Conservation (phyloP, 371 early-diverging fungal species). For the Mucor sp. region DNA sequence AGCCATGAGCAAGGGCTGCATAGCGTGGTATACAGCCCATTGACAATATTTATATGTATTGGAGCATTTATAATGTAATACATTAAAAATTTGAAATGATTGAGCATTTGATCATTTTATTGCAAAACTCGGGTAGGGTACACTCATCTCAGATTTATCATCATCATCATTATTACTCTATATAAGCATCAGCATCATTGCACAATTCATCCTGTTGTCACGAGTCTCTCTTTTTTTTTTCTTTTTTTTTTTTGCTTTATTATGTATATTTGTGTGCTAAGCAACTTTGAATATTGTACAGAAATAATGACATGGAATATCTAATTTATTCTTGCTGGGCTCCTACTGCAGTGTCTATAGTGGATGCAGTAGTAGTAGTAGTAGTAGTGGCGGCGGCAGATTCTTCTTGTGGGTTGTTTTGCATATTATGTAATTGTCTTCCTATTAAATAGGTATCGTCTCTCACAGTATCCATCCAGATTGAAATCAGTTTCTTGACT, state of each 20-base stretch:
- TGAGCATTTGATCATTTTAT: neutral
- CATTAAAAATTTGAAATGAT: neutral
- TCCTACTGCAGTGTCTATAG: neutral
- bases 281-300: neutral
- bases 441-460: conserved; percentile 73
- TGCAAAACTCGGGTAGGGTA: conserved; percentile 4
- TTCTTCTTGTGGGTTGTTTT: conserved; percentile 2
- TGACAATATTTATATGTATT: neutral
- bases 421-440: conserved; percentile 64
- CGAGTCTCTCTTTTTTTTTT: neutral
- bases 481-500: conserved; percentile 31
- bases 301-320: neutral
- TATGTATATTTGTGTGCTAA: neutral
- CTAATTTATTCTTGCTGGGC: neutral
- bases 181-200: conserved; percentile 3
- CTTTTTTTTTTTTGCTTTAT: neutral
- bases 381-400: neutral
- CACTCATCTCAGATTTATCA: conserved; percentile 11
- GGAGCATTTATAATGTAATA: neutral
- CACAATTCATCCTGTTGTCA: conserved; percentile 10
- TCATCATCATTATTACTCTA: neutral
- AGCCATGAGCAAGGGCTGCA: neutral
- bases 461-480: conserved; percentile 63
- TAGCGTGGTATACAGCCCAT: neutral
- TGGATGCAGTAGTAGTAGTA: neutral